phyloP scores from a whole-genome alignment of 225 moss, liverwort and hornwort genomes.

The Polytrichum commune region DNA sequence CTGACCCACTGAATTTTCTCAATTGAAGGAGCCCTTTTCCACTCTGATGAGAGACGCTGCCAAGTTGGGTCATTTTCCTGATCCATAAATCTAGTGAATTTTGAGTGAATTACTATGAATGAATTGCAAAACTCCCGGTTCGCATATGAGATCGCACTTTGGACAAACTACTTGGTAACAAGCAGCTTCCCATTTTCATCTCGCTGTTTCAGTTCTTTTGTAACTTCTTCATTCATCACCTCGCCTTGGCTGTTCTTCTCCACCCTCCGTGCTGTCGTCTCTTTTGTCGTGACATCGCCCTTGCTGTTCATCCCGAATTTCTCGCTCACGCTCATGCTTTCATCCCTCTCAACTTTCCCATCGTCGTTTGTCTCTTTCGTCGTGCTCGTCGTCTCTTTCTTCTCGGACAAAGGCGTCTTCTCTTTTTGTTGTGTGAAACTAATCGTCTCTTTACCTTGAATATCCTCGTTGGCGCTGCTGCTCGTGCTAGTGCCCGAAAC shows the following conservation, averaged over 20 bases:
- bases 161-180: too few species aligned
- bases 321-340: conserved; percentile 27
- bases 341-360: conserved; percentile 31
- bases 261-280: conserved; percentile 19
- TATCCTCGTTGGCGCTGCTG: conserved; percentile 19
- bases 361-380: conserved; percentile 17
- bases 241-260: conserved; percentile 23
- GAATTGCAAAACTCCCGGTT: too few species aligned
- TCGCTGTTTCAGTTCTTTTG: conserved; percentile 28
- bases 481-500: conserved; percentile 32
- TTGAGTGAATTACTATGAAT: too few species aligned
- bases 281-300: conserved; percentile 31
- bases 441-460: conserved; percentile 24
- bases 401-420: conserved; percentile 8
- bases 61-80: too few species aligned
- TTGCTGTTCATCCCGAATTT: conserved; percentile 16
- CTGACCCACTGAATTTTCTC: too few species aligned
- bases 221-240: conserved; percentile 24
- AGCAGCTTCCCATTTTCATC: conserved; percentile 22
- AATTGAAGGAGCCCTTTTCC: too few species aligned
- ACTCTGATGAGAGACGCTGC: too few species aligned
- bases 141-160: too few species aligned
- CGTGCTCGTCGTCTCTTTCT: conserved; percentile 19
- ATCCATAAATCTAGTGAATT: too few species aligned
- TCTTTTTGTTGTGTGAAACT: conserved; percentile 40